These are phyloP conservation scores for Cyberlindnera sargentensis DNA, from an alignment of 805 yeast genomes.

Conservation along the genomic window DNA sequence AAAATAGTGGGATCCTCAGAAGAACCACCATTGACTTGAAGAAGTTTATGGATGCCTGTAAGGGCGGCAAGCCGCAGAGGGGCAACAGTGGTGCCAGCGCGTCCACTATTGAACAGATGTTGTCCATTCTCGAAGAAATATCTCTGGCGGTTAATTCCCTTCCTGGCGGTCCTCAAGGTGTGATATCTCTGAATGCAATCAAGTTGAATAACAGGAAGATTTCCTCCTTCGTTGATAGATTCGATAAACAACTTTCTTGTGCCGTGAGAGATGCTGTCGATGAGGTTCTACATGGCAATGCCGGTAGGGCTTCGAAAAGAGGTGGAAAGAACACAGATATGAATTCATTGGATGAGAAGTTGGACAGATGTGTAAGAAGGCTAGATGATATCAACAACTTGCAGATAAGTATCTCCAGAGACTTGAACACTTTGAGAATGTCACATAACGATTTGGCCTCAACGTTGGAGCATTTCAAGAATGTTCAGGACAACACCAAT, in stretches of 20 bases:
- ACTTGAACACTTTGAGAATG: neutral
- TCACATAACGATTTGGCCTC: neutral
- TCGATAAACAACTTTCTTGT: neutral
- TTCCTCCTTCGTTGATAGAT: neutral
- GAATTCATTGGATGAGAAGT: neutral
- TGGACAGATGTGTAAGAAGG: constrained; percentile 2
- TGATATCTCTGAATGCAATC: neutral
- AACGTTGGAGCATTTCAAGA: neutral
- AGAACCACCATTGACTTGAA: constrained; percentile 3
- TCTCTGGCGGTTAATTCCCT: neutral
- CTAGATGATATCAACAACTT: constrained; percentile 3
- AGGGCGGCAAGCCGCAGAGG: too few relatives aligned
- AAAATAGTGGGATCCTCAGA: constrained; percentile 8
- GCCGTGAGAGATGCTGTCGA: neutral
- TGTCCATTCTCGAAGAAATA: too few relatives aligned
- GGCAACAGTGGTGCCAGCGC: too few relatives aligned
- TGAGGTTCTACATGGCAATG: neutral
- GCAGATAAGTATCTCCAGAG: constrained; percentile 1
- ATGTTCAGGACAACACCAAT: neutral
- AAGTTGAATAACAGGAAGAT: neutral
- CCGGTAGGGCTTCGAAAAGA: neutral
- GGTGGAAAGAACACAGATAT: neutral
- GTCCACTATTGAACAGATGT: too few relatives aligned
- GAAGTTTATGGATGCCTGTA: neutral
- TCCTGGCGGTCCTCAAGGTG: constrained; percentile 1